phyloP scores from a whole-genome alignment of 1,284 basidiomycete genomes.

The Coniferiporia weirii region DNA sequence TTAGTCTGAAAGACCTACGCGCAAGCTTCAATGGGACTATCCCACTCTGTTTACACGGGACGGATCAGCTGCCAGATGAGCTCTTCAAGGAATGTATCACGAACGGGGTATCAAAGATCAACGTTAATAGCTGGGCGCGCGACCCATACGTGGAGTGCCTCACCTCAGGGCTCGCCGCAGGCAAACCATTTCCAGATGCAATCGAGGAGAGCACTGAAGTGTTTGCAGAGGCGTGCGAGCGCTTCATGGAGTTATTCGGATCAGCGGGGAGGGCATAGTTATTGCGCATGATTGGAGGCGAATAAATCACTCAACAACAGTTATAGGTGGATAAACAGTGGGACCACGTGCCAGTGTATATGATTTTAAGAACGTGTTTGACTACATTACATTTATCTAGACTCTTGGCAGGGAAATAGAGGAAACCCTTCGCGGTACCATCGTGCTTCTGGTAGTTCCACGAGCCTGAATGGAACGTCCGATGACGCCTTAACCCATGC shows the following conservation, averaged over 20 bases:
- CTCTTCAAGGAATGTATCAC: conserved; percentile 41
- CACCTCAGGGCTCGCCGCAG: conserved; percentile 27
- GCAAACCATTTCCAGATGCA: conserved; percentile 41
- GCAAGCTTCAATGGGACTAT: conserved; percentile 32
- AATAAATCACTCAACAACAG: no score
- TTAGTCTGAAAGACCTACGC: conserved; percentile 34
- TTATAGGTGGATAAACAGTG: background rate
- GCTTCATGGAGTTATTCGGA: conserved; percentile 38
- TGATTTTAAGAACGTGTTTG: no score
- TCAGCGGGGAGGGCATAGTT: conserved; percentile 36
- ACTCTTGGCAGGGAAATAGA: no score
- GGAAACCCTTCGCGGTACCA: no score
- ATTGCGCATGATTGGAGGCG: no score
- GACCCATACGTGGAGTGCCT: conserved; percentile 39
- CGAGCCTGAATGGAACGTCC: no score
- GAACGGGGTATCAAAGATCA: conserved; percentile 46
- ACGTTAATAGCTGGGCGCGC: conserved; percentile 44
- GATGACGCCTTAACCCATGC: no score
- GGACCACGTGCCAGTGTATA: no score
- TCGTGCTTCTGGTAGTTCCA: no score
- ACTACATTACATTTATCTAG: no score
- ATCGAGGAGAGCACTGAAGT: conserved; percentile 42
- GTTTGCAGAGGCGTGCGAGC: conserved; percentile 37
- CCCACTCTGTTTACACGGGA: conserved; percentile 42
- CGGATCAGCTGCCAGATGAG: conserved; percentile 40